A percentile compares a stretch with the other conserved stretches of the same genome.
phyloP scores from a whole-genome alignment of 805 yeast species.

The Candida ficus region DNA sequence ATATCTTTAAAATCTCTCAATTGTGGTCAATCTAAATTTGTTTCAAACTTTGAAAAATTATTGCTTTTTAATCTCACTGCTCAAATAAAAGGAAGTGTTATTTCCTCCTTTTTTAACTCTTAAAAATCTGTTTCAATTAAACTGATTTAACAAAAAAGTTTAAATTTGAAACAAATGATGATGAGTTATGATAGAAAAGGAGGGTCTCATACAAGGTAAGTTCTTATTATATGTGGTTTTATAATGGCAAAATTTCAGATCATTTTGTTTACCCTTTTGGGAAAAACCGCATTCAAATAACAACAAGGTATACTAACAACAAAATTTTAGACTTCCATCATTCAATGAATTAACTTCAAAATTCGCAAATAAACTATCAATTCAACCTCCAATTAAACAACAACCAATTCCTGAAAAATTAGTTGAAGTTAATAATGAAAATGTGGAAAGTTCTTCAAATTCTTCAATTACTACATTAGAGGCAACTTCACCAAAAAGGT shows the following conservation, averaged over 20 bases:
- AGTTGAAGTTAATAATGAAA: not conserved
- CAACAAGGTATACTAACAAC: slow-evolving; percentile 13
- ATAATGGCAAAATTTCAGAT: too few species aligned
- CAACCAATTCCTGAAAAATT: too few species aligned
- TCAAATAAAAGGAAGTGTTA: too few species aligned
- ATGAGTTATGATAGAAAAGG: slow-evolving; percentile 11
- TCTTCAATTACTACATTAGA: not conserved
- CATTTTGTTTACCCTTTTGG: slow-evolving; percentile 6
- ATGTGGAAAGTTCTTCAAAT: not conserved
- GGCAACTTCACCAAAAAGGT: not conserved
- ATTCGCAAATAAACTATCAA: slow-evolving; percentile 6
- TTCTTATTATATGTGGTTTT: too few species aligned
- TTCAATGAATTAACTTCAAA: slow-evolving; percentile 20
- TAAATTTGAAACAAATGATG: slow-evolving; percentile 3
- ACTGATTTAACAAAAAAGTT: too few species aligned
- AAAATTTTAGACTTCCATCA: slow-evolving; percentile 24
- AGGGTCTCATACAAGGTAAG: slow-evolving; percentile 8
- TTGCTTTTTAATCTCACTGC: too few species aligned
- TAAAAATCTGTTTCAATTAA: too few species aligned
- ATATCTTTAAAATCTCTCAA: too few species aligned
- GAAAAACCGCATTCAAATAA: slow-evolving; percentile 1
- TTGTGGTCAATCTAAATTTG: too few species aligned
- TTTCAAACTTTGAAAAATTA: too few species aligned
- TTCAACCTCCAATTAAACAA: too few species aligned
- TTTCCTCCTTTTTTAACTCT: too few species aligned